These are phyloP conservation scores for Acer saccharum DNA, from an alignment of 345 rosid species.

Conservation along the genomic window DNA sequence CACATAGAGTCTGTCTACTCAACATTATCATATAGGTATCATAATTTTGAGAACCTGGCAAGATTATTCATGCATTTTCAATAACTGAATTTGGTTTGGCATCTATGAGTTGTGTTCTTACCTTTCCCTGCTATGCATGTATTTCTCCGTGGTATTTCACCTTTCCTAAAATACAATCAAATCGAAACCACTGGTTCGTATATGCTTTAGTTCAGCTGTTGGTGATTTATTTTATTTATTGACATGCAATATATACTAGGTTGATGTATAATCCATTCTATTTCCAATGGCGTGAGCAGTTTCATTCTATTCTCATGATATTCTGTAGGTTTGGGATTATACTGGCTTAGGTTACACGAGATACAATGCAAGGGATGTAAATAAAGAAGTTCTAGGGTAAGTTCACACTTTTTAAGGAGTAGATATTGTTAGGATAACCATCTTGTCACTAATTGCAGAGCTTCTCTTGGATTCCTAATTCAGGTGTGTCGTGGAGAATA, in stretches of 20 bases:
- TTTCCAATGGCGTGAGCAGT: neutral
- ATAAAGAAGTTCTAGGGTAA: conserved; percentile 81
- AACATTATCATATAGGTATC: neutral
- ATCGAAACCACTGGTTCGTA: neutral
- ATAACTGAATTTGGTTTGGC: neutral
- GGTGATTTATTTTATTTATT: neutral
- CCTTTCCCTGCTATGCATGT: neutral
- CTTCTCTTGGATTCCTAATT: conserved; percentile 30
- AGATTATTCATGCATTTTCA: neutral
- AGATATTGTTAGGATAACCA: neutral
- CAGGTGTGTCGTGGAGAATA: conserved; percentile 97
- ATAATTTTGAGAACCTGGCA: neutral
- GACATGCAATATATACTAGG: neutral
- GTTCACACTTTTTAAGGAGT: conserved; percentile 18
- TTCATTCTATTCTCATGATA: neutral
- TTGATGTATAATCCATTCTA: too few relatives aligned
- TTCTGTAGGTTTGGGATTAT: conserved; percentile 90
- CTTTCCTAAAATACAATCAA: neutral
- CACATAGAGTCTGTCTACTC: neutral
- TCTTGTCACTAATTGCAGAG: conserved; percentile 12
- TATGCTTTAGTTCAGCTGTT: neutral
- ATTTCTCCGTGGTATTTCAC: neutral
- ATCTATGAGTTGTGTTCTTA: neutral
- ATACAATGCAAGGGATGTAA: conserved; percentile 76
- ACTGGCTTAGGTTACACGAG: conserved; percentile 88